These are phyloP conservation scores for Camelina sativa DNA, from an alignment of 345 rosid species.

Conservation along the genomic window DNA sequence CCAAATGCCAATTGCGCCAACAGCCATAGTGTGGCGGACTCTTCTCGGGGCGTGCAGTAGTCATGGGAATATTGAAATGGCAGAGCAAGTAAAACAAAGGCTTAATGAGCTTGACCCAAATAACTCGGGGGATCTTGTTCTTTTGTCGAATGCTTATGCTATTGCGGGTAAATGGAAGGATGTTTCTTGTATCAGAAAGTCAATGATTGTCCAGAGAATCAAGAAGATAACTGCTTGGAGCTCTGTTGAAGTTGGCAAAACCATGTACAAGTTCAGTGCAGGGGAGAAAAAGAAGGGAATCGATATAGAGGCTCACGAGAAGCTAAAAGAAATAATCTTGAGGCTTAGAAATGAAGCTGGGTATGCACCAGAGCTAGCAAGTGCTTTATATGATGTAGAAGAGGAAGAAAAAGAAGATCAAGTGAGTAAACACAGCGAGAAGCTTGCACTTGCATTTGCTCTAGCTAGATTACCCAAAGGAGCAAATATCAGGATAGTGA, in stretches of 20 bases:
- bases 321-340: conserved; percentile 41
- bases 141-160: conserved; percentile 57
- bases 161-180: conserved; percentile 64
- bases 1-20: conserved; percentile 57
- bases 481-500: conserved; percentile 53
- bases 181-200: conserved; percentile 51
- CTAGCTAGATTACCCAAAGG: conserved; percentile 51
- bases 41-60: conserved; percentile 62
- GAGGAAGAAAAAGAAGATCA: conserved; percentile 71
- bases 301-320: conserved; percentile 30
- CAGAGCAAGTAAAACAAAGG: conserved; percentile 55
- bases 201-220: conserved; percentile 46
- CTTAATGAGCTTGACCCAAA: conserved; percentile 55
- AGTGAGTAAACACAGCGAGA: conserved; percentile 63
- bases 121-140: conserved; percentile 57
- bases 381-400: conserved; percentile 57
- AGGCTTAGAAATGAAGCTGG: conserved; percentile 54
- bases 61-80: conserved; percentile 59
- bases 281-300: conserved; percentile 33
- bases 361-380: conserved; percentile 58
- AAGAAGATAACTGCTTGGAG: conserved; percentile 61
- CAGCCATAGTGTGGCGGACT: conserved; percentile 58
- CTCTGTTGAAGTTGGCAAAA: conserved; percentile 48
- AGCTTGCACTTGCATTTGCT: conserved; percentile 73
- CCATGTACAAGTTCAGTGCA: conserved; percentile 40